Evolutionary conservation across 2,329 filamentous ascomycete genomes (phyloP), one percentile per base, ranked within the genome.

Genomic region (Gnomoniopsis smithogilvyi): DNA sequence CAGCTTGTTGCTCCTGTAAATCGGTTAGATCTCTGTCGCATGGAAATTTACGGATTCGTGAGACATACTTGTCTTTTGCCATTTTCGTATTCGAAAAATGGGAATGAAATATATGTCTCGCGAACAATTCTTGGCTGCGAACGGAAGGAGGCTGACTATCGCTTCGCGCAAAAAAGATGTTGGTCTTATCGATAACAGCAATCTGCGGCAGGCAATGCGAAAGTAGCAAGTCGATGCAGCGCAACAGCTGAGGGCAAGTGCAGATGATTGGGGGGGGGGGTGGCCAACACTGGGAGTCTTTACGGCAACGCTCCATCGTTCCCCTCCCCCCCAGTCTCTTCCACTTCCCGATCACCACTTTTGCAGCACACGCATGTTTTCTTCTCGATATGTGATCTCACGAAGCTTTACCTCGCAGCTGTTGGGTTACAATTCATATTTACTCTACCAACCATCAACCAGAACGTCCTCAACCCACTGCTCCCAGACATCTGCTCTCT

Each of bases 1-100:
- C 61, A 84, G 66, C 58, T 67, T 66, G 49, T 69, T 66, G 68
- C 73, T 73, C 64, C 76, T 80, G 63, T 22, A 53, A 59, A 41
- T 48, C 36, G 41, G 34, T 62, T 54, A 63, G 59, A 30, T 30
- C 49, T 15, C 26, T 3, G 2, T 38, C 22, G 15, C 3, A 21
- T 2, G 15, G 3, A 19, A 26, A 1, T n/a, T 26, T 12, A 7
- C 7, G 6, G 17, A 6, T n/a, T 7, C 21, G 30, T 14, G 12
- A 15, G 3, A 60, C 60, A 51, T 17, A 62, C 60, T 57, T 62
- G n/a, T 54, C 19, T n/a, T 60, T 62, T 3, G 49, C 57, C 60
- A 62, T 62, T 6, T 53, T 45, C 38, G n/a, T 34, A 11, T 30
- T 34, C 3, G 22, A 10, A n/a, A 21, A 26, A 15, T 41, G 34